Base-by-base conservation (phyloP, 1,139 yeast species). In the Zygotorulaspora mrakii region DNA sequence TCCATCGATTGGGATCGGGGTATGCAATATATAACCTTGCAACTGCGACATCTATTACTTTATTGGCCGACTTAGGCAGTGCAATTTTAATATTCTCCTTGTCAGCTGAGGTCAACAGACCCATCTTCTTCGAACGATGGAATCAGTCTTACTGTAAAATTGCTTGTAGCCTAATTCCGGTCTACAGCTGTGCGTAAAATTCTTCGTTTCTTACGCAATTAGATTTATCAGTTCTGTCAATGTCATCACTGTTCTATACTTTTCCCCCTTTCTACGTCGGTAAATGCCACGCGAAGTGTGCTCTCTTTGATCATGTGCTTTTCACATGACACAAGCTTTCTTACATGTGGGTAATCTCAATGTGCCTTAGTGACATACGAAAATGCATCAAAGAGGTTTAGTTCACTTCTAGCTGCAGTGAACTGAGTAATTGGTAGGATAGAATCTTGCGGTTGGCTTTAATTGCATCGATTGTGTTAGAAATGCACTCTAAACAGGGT, bases 11-110 rank as follows among this genome's bases (percentile, higher is more conserved):
- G 3, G 84, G 80, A 53, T 84, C 81, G 1, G 98, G 97, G 56
- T 85, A 78, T 2, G 97, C 95, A 27, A 91, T 77, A 66, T 89
- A 91, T 36, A 91, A 71, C 43, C 95, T 68, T 1, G 96, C 96
- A 4, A 89, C 84, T 0, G 96, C 82, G 33, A 95, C 95, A 65
- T 87, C 96, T 30, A 91, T 70, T 52, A 91, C 77, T 61, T 88
- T 89, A 62, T 88, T 89, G 40, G 89, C 73, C 9, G 88, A 79
- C 65, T 87, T 88, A 35, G 98, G 97, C 38, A 91, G 73, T 18
- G 82, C 87, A 45, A 96, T 70, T 59, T 89, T 89, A 63, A 91
- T 78, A 59, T 83, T 81, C 57, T 88, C 95, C 62, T 87, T 88
- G 62, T 89, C 96, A 9, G 73, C 73, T 30, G 82, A 67, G 26